These are phyloP conservation scores for Pichia manshurica DNA, from an alignment of 805 yeast genomes.

Conservation along the genomic window DNA sequence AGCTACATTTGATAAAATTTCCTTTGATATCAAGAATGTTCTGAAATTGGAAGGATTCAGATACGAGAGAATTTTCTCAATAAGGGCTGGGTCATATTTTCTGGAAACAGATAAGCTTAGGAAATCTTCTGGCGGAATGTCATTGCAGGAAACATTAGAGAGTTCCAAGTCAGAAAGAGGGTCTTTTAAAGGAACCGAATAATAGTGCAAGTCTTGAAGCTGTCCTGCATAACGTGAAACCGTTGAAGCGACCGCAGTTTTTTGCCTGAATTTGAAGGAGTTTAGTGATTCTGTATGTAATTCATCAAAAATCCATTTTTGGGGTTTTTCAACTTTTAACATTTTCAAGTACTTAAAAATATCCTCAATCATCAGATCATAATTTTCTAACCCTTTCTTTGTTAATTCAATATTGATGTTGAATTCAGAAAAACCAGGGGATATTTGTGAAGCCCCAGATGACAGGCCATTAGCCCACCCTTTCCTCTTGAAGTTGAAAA, in stretches of 20 bases:
- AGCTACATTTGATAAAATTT: slow-evolving; percentile 27
- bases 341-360: slow-evolving; percentile 71
- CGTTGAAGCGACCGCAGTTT: slow-evolving; percentile 62
- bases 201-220: slow-evolving; percentile 23
- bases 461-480: slow-evolving; percentile 80
- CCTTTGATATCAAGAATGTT: slow-evolving; percentile 48
- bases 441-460: slow-evolving; percentile 62
- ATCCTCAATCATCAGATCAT: slow-evolving; percentile 52
- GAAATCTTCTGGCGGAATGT: slow-evolving; percentile 59
- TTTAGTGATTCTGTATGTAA: slow-evolving; percentile 60
- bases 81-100: slow-evolving; percentile 50
- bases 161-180: slow-evolving; percentile 9
- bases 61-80: slow-evolving; percentile 43
- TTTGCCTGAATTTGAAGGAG: slow-evolving; percentile 76
- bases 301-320: slow-evolving; percentile 78
- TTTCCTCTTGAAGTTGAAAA: slow-evolving; percentile 58
- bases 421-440: slow-evolving; percentile 63
- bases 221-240: slow-evolving; percentile 44
- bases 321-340: slow-evolving; percentile 53
- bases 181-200: slow-evolving; percentile 20
- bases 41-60: slow-evolving; percentile 59
- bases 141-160: slow-evolving; percentile 11
- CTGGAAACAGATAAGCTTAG: slow-evolving; percentile 51
- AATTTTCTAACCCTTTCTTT: slow-evolving; percentile 57
- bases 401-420: slow-evolving; percentile 73